A percentile compares a stretch with the other conserved stretches of the same genome.
Conservation (phyloP, 2,329 filamentous ascomycete species). For the Laburnicola sp. region DNA sequence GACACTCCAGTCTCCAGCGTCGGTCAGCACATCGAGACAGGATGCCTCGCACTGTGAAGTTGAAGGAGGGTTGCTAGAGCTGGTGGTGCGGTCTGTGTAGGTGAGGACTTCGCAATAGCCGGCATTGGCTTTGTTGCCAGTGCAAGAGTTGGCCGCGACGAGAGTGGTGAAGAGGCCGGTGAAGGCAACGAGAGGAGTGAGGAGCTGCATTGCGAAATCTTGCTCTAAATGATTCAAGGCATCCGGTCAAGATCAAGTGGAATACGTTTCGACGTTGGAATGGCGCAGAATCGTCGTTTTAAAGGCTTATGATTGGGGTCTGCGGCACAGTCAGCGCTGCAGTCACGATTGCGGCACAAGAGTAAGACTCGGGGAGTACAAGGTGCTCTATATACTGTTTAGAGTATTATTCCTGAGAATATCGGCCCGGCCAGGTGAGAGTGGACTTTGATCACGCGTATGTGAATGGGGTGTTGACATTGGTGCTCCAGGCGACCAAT, state of each 20-base stretch:
- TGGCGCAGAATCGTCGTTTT: too few species aligned
- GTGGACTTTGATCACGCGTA: neutral
- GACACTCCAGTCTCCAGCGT: conserved; percentile 28
- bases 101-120: conserved; percentile 24
- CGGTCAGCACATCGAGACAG: conserved; percentile 18
- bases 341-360: neutral
- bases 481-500: conserved; percentile 1
- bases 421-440: neutral
- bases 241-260: neutral
- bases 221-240: neutral
- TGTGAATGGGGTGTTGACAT: conserved; percentile 7
- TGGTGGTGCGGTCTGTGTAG: conserved; percentile 19
- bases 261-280: too few species aligned
- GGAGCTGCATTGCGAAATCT: neutral
- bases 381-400: neutral
- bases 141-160: conserved; percentile 8
- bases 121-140: conserved; percentile 9
- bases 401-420: neutral
- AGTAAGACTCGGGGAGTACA: neutral
- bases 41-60: conserved; percentile 19
- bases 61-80: conserved; percentile 12
- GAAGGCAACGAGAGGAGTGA: neutral
- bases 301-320: too few species aligned
- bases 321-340: too few species aligned
- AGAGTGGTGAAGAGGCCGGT: neutral